Percentiles rank a stretch among this genome's conserved stretches.
Evolutionary conservation across 768 basidiomycete species (phyloP).

Genomic region (Leccinum olivaceopallidum): DNA sequence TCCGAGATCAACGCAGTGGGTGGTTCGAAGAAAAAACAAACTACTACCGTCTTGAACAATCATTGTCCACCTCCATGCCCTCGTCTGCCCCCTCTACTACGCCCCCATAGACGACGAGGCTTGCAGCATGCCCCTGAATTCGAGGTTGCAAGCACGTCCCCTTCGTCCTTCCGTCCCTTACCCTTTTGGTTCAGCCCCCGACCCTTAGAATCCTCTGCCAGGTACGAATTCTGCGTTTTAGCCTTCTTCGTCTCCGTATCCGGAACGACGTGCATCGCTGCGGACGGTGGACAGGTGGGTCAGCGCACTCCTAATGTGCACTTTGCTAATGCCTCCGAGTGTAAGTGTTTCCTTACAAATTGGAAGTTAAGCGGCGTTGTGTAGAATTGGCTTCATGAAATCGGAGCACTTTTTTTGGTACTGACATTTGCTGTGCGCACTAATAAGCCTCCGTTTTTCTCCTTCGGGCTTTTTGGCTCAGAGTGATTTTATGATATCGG

Average conservation of each 20-base stretch:
- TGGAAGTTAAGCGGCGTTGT: no score
- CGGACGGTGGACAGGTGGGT: neutral
- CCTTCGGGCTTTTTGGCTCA: neutral
- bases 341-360: no score
- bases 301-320: no score
- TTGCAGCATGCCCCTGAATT: constrained; percentile 73
- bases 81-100: constrained; percentile 40
- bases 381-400: no score
- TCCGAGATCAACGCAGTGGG: no score
- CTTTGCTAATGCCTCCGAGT: no score
- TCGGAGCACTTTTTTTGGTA: constrained; percentile 14
- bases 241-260: constrained; percentile 65
- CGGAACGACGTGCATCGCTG: constrained; percentile 65
- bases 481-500: constrained; percentile 2
- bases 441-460: neutral
- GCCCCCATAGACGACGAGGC: constrained; percentile 35
- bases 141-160: constrained; percentile 65
- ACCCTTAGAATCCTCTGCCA: constrained; percentile 75
- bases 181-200: constrained; percentile 57
- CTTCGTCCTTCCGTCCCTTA: constrained; percentile 68
- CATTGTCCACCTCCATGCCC: constrained; percentile 76
- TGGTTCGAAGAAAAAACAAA: neutral
- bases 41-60: constrained; percentile 36
- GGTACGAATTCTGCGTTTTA: constrained; percentile 59
- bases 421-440: neutral